Evolutionary conservation across 352 stramenopile species (phyloP), one percentile per base, ranked within the genome.

Genomic region (Thalassiosira tumida): DNA sequence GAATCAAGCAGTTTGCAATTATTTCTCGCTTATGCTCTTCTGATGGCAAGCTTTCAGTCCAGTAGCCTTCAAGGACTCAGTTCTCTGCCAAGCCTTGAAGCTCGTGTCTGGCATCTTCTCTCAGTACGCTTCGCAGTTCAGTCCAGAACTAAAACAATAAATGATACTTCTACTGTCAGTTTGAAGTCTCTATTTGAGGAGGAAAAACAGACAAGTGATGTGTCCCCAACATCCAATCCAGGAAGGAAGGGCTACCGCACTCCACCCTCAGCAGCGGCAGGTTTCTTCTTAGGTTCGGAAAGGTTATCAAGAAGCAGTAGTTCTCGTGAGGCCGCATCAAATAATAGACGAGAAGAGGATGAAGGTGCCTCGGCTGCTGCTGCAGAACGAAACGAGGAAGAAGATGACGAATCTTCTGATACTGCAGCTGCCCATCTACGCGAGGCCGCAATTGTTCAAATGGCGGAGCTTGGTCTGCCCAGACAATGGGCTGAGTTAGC

Each of bases 401-500:
- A 89, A 88, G 94, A 81, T 50, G 91, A 96, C 65, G 91, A 92
- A 47, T 81, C 82, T 84, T 82, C 81, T 72, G 88, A 91, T 81
- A 89, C 78, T 26, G 93, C 87, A 82, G 93, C 91, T 43, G 91
- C 90, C 33, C 94, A 97, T 78, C 84, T 97, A 13, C 81, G 93
- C 35, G 95, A 97, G 81, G 95, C 89, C 81, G 96, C 96, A 13
- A 96, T 97, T 43, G 93, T 95, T 29, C 95, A 97, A 88, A 97
- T 97, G 96, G 89, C 92, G n/a, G 96, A 97, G 65, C 91, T 97
- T 43, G 96, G 96, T 24, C 87, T 97, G 47, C 96, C 96, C 21
- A 77, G 95, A 41, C 94, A 95, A 67, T 97, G 95, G 95, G 96
- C 95, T 74, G 95, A 97, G 81, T 64, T 97, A n/a, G 96, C 96